Evolutionary conservation across 495 filamentous ascomycete species (phyloP), one percentile per base, ranked within the genome.

Genomic region (Penicillium angulare): DNA sequence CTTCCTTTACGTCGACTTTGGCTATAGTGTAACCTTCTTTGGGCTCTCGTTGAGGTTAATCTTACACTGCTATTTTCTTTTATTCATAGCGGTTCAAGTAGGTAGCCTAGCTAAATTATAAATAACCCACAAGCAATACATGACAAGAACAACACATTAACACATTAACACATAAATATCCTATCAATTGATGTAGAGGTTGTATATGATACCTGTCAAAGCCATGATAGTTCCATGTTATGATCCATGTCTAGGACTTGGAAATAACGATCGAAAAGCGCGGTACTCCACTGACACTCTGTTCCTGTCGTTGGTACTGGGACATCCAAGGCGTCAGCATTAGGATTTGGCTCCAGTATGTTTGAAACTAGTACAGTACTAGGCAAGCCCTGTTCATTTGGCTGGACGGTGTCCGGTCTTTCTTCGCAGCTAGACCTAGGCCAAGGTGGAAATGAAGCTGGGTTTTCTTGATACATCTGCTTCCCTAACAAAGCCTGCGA

Each of bases 201-300:
- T n/a, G n/a, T n/a, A n/a, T n/a, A n/a, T n/a, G n/a, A n/a, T n/a
- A n/a, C n/a, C n/a, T n/a, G n/a, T n/a, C n/a, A n/a, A n/a, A n/a
- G n/a, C n/a, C n/a, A n/a, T n/a, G n/a, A n/a, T n/a, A n/a, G n/a
- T n/a, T n/a, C n/a, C n/a, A n/a, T n/a, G n/a, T n/a, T n/a, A n/a
- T 52, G 43, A 24, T 50, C 53, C 3, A 32, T 43, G 8, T 50
- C 43, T 23, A 56, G 3, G 2, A 52, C 38, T 20, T 49, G 18
- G 38, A 57, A 59, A 29, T 56, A 59, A 16, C 22, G 29, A 18
- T 53, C 49, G 31, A 63, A 63, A 6, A 59, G 34, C 2, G 16
- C 21, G 15, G 43, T 42, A 39, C 52, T 59, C 59, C 59, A 63
- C 34, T 62, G 46, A 45, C 59, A 62, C 1, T 18, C 45, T 18